Base-by-base conservation (phyloP, 2,329 filamentous ascomycete genomes). In the Colletotrichum tamarilloi region DNA sequence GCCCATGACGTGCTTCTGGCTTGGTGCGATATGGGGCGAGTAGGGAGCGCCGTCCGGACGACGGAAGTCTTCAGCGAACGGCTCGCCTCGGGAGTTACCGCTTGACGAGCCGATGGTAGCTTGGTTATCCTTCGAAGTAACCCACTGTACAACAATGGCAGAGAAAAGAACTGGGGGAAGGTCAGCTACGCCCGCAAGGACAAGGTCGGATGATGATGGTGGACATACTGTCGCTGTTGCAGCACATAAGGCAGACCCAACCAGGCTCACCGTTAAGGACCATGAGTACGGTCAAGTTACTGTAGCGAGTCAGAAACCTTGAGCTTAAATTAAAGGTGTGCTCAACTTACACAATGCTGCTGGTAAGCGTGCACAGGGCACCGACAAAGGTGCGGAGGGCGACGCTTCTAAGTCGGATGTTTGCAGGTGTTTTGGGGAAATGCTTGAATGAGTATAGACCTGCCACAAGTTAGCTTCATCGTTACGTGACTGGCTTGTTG, bases 191-290 rank as follows among this genome's bases (percentile, higher is more conserved):
- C 7, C n/a, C 11, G 26, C 30, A 30, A 30, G 42, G 46, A 28
- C 19, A 28, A 22, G 58, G 59, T 62, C 24, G 9, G 24, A 26
- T 55, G 32, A 55, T 16, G 32, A n/a, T 71, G 32, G 22, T 72
- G 35, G 30, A 81, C 85, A 77, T 80, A 90, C 90, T 87, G 77
- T 92, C 91, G 74, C 86, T 85, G 77, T 92, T 92, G 77, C 91
- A 93, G 77, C 89, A 90, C 83, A 91, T 90, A 4, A 92, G 84
- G 75, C 90, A 92, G 3, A 92, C 85, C 90, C 90, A 92, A 3
- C 88, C 90, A 2, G 88, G 90, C 77, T 92, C 90, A 14, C 90
- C 90, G 28, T 89, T 81, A 2, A 92, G 84, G 1, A 84, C 85
- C 84, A 91, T 87, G 1, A 92, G 80, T 0, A 92, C 85, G 3